Percentiles rank a stretch among this genome's conserved stretches.
phyloP scores from a whole-genome alignment of 306 rosid species.

The Astragalus membranaceus region DNA sequence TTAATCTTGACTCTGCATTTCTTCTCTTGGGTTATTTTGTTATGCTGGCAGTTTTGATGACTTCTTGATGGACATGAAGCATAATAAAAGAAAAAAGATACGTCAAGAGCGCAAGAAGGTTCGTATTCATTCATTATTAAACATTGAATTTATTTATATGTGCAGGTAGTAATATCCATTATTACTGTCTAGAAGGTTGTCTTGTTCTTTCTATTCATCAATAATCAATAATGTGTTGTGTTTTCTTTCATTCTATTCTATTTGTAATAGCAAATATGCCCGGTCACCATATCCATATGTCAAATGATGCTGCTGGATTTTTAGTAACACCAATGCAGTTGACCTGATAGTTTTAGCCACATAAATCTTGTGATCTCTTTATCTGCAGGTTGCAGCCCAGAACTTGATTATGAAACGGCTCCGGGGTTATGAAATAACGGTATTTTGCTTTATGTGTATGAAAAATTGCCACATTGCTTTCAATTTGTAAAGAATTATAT shows the following conservation, averaged over 20 bases:
- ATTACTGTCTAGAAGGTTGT: not conserved
- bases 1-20: not conserved
- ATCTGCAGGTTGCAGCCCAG: slow-evolving; percentile 66
- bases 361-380: not conserved
- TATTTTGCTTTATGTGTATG: slow-evolving; percentile 11
- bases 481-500: not conserved
- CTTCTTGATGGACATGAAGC: slow-evolving; percentile 95
- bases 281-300: not conserved
- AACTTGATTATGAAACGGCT: slow-evolving; percentile 83
- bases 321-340: not conserved
- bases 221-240: not conserved
- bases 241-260: not conserved
- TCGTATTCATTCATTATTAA: not conserved
- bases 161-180: not conserved
- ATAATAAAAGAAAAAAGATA: slow-evolving; percentile 87
- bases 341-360: not conserved
- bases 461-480: not conserved
- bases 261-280: not conserved
- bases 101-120: slow-evolving; percentile 98
- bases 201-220: not conserved
- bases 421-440: slow-evolving; percentile 89
- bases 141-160: not conserved
- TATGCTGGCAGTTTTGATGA: slow-evolving; percentile 68
- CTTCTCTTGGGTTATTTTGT: not conserved
- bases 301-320: not conserved